Evolutionary conservation across 148 eudicot species (phyloP).

Genomic region (Fagopyrum homotropicum): DNA sequence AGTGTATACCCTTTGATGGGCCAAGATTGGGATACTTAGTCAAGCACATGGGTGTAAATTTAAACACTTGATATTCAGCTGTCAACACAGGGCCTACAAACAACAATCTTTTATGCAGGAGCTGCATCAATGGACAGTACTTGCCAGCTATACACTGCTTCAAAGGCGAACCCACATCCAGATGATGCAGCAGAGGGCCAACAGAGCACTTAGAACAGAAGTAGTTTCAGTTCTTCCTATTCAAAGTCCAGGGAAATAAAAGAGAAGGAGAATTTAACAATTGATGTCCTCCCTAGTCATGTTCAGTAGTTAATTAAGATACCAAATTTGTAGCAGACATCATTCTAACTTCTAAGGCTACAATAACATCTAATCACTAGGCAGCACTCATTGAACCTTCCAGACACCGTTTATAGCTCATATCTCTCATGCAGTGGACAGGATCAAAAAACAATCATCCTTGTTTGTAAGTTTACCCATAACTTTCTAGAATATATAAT

Average conservation of each 20-base stretch:
- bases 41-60: not conserved
- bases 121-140: not conserved
- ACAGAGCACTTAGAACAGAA: not conserved
- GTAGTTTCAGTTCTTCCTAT: not conserved
- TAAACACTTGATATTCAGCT: not conserved
- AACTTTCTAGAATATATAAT: too few species aligned
- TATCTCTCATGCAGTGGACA: too few species aligned
- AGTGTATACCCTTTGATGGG: constrained; percentile 1
- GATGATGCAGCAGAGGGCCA: not conserved
- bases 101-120: not conserved
- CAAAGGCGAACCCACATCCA: not conserved
- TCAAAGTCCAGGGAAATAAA: too few species aligned
- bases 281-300: not conserved
- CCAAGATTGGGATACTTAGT: not conserved
- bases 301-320: too few species aligned
- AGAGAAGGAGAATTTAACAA: not conserved
- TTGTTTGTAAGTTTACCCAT: too few species aligned
- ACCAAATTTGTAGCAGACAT: too few species aligned
- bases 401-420: too few species aligned
- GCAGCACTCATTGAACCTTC: too few species aligned
- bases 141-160: not conserved
- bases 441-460: too few species aligned
- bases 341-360: too few species aligned
- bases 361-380: too few species aligned
- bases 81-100: constrained; percentile 2